These are phyloP conservation scores for Crithidia mellificae DNA, from an alignment of 208 protist genomes.

Conservation along the genomic window DNA sequence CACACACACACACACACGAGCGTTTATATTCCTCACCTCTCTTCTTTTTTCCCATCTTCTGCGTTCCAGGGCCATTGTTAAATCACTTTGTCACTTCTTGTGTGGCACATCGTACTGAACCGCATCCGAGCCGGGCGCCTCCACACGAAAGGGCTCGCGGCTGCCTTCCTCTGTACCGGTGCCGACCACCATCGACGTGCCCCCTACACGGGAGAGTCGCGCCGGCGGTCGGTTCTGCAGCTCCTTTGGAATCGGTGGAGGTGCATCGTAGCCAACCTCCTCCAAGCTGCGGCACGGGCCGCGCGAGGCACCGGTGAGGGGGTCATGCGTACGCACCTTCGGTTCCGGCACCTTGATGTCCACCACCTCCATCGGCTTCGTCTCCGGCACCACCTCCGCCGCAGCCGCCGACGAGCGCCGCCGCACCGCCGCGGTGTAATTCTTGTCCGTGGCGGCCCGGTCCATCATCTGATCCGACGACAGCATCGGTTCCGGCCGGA, in stretches of 20 bases:
- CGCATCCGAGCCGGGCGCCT: constrained; percentile 46
- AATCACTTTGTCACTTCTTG: constrained; percentile 16
- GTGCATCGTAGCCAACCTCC: constrained; percentile 80
- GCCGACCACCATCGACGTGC: constrained; percentile 81
- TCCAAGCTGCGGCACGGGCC: constrained; percentile 81
- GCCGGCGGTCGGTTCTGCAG: constrained; percentile 67
- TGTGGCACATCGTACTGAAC: constrained; percentile 50
- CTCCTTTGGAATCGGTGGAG: constrained; percentile 68
- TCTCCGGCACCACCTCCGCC: constrained; percentile 22
- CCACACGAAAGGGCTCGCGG: constrained; percentile 59
- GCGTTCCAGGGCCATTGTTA: too few relatives aligned
- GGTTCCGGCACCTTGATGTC: constrained; percentile 74
- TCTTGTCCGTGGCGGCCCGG: constrained; percentile 46
- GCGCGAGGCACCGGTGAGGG: constrained; percentile 57
- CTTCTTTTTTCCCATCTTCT: not conserved
- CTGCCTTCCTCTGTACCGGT: constrained; percentile 68
- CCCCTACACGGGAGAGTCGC: constrained; percentile 59
- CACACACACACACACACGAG: too few relatives aligned
- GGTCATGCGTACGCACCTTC: constrained; percentile 53
- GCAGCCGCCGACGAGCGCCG: constrained; percentile 32
- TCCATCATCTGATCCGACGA: constrained; percentile 72
- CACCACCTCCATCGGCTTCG: constrained; percentile 68
- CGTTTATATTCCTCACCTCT: too few relatives aligned
- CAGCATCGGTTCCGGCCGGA: constrained; percentile 51
- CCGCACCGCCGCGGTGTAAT: constrained; percentile 40